Conservation (phyloP, 768 basidiomycete species). For the Kondoa subrosea region DNA sequence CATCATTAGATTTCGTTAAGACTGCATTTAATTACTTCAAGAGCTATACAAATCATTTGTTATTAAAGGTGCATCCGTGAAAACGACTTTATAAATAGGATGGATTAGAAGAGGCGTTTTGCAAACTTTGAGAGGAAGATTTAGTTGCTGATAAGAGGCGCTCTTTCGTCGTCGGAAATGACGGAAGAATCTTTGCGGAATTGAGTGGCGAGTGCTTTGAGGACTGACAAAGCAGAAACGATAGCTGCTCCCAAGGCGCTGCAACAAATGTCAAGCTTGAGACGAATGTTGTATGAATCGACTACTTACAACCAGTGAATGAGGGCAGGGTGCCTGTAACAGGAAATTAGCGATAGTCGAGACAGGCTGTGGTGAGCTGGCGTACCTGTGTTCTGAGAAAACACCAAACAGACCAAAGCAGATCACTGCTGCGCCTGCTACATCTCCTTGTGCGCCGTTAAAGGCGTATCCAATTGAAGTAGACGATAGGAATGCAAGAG, state of each 20-base stretch:
- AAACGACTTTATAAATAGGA: no score
- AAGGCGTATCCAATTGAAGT: constrained; percentile 64
- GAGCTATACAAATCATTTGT: no score
- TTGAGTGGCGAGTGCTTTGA: constrained; percentile 28
- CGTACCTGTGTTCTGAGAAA: constrained; percentile 32
- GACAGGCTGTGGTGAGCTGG: constrained; percentile 3
- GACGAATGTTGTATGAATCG: constrained; percentile 62
- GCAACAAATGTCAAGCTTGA: constrained; percentile 46
- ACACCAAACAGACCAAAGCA: constrained; percentile 88
- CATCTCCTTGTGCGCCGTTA: constrained; percentile 55
- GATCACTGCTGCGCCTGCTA: constrained; percentile 61
- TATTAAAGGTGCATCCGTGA: no score
- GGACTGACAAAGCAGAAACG: constrained; percentile 64
- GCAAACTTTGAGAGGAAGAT: no score
- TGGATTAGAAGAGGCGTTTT: no score
- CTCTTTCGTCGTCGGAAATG: constrained; percentile 37
- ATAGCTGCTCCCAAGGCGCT: constrained; percentile 54
- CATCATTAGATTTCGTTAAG: no score
- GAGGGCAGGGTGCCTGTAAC: constrained; percentile 51
- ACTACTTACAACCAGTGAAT: constrained; percentile 79
- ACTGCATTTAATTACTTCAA: neutral
- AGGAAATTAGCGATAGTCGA: constrained; percentile 28
- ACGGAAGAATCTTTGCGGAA: constrained; percentile 9
- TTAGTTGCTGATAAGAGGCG: constrained; percentile 36
- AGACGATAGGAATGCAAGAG: constrained; percentile 16